Percentiles rank a stretch among this genome's conserved stretches.
Evolutionary conservation across 768 basidiomycete genomes (phyloP).

Genomic region (Tephrocybe sp.): DNA sequence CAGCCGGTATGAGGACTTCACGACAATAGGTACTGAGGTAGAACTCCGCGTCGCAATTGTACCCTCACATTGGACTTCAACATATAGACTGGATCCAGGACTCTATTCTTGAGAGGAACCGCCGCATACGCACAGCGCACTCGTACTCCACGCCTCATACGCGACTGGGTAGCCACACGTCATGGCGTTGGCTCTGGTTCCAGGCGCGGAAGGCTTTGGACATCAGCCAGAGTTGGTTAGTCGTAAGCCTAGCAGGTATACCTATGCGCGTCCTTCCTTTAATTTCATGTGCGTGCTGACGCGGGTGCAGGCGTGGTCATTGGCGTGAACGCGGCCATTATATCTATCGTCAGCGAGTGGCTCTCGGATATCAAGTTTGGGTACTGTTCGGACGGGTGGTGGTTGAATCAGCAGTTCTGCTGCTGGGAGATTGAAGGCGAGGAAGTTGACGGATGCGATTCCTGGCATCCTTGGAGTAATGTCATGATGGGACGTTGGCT

Average conservation of each 20-base stretch:
- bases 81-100: constrained; percentile 94
- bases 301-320: constrained; percentile 73
- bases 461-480: constrained; percentile 90
- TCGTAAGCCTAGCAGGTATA: constrained; percentile 88
- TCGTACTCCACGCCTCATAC: constrained; percentile 31
- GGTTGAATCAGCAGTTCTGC: constrained; percentile 97
- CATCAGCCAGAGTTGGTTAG: constrained; percentile 89
- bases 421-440: constrained; percentile 94
- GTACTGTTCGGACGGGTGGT: constrained; percentile 96
- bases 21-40: constrained; percentile 72
- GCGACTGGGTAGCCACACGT: constrained; percentile 24
- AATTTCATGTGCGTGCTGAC: background rate
- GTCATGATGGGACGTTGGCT: constrained; percentile 73
- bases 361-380: constrained; percentile 97
- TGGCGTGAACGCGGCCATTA: constrained; percentile 91
- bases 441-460: constrained; percentile 78
- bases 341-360: constrained; percentile 96
- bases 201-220: constrained; percentile 59
- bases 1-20: constrained; percentile 94
- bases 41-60: background rate
- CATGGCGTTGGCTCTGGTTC: constrained; percentile 59
- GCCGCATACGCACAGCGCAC: constrained; percentile 65
- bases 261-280: constrained; percentile 8
- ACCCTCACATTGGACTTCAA: background rate
- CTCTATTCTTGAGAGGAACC: constrained; percentile 83